Evolutionary conservation across 2,329 filamentous ascomycete genomes (phyloP).

Genomic region (Aspergillus hortae): DNA sequence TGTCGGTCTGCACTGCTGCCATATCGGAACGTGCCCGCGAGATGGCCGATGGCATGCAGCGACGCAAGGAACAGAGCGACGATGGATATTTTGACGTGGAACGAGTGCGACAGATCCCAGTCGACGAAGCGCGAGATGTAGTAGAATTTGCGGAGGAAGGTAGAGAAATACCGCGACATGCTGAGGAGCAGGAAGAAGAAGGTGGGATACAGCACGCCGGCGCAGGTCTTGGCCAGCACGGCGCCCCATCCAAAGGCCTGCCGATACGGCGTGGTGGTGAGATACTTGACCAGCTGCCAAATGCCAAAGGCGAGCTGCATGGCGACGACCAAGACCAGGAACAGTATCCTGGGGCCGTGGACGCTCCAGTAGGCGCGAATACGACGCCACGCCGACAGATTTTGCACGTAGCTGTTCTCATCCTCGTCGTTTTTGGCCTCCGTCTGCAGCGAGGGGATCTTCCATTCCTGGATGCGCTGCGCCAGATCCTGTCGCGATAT

Average conservation of each 20-base stretch:
- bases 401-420: constrained; percentile 2
- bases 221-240: neutral
- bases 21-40: neutral
- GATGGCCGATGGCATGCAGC: constrained; percentile 4
- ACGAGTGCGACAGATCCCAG: constrained; percentile 2
- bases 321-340: neutral
- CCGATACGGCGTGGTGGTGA: constrained; percentile 1
- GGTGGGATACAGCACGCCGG: neutral
- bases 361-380: constrained; percentile 4
- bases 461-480: neutral
- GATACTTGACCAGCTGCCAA: constrained; percentile 6
- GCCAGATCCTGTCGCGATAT: neutral
- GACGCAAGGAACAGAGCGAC: neutral
- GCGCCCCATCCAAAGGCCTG: constrained; percentile 3
- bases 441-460: constrained; percentile 1
- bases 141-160: neutral
- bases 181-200: neutral
- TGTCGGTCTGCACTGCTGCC: neutral
- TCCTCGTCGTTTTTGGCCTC: constrained; percentile 1
- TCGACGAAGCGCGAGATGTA: constrained; percentile 1
- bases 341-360: neutral
- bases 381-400: constrained; percentile 1
- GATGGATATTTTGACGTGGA: constrained; percentile 3
- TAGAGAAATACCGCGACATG: constrained; percentile 2
- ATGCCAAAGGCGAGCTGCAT: constrained; percentile 4